Evolutionary conservation across 352 stramenopile species (phyloP).

Genomic region (Thraustochytrium striatum): DNA sequence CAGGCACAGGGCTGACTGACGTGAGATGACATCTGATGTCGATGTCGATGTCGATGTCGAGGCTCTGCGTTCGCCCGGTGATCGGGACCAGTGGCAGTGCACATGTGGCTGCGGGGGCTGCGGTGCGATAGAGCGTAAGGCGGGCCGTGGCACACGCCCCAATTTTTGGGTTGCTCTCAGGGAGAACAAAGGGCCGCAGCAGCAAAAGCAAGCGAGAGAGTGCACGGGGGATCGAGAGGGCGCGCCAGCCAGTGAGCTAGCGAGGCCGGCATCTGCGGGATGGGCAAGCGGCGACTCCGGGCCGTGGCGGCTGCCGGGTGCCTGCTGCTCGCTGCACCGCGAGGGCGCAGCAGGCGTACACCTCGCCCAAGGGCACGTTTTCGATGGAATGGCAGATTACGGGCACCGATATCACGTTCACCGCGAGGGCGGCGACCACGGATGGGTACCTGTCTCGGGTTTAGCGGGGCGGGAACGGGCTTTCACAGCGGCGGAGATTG

Average conservation of each 20-base stretch:
- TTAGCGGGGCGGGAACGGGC: not conserved
- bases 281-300: not conserved
- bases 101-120: too few species aligned
- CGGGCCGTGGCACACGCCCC: conserved; percentile 43
- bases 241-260: too few species aligned
- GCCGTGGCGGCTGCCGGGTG: not conserved
- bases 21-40: too few species aligned
- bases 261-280: too few species aligned
- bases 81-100: too few species aligned
- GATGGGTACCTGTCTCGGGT: not conserved
- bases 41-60: too few species aligned
- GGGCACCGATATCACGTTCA: not conserved
- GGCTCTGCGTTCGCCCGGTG: too few species aligned
- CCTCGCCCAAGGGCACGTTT: not conserved
- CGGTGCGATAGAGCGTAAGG: too few species aligned
- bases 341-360: not conserved
- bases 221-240: too few species aligned
- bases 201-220: too few species aligned
- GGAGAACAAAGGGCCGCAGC: not conserved
- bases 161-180: conserved; percentile 13
- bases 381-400: not conserved
- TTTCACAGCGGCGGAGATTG: not conserved
- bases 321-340: not conserved
- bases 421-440: not conserved
- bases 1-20: too few species aligned